Conservation (phyloP, 176 grass and related monocot species). For the Triticum urartu region DNA sequence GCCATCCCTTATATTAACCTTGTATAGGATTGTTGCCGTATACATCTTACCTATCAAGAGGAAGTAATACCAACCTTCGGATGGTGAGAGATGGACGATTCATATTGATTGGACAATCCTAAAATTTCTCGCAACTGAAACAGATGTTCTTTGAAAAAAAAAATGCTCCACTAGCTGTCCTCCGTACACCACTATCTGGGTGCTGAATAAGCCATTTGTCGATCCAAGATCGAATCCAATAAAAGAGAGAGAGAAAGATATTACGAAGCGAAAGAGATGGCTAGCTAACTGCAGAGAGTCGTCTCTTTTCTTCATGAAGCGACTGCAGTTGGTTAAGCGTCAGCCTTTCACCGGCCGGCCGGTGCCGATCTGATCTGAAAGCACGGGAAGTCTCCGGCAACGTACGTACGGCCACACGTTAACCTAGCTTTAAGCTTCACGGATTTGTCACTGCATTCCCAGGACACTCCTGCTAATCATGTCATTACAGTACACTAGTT, state of each 20-base stretch:
- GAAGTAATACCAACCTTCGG: background rate
- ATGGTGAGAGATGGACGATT: background rate
- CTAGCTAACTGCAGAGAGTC: background rate
- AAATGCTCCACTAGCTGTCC: background rate
- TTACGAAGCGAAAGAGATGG: background rate
- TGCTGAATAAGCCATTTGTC: background rate
- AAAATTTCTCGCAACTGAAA: background rate
- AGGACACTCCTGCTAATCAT: background rate
- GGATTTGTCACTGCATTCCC: background rate
- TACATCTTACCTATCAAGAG: background rate
- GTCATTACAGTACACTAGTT: background rate
- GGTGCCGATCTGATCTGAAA: slow-evolving; percentile 10
- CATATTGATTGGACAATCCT: background rate
- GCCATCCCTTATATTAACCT: no score
- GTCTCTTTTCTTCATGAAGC: background rate
- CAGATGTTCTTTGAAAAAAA: background rate
- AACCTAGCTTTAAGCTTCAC: background rate
- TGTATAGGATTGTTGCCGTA: no score
- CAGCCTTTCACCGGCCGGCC: slow-evolving; percentile 19
- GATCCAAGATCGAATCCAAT: background rate
- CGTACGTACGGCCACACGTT: background rate
- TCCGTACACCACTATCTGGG: background rate
- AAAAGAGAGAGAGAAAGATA: background rate
- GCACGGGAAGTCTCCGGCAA: slow-evolving; percentile 25
- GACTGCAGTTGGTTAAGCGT: slow-evolving; percentile 4